Evolutionary conservation across 2,329 filamentous ascomycete genomes (phyloP), one percentile per base, ranked within the genome.

Genomic region (Apiospora malaysiana): DNA sequence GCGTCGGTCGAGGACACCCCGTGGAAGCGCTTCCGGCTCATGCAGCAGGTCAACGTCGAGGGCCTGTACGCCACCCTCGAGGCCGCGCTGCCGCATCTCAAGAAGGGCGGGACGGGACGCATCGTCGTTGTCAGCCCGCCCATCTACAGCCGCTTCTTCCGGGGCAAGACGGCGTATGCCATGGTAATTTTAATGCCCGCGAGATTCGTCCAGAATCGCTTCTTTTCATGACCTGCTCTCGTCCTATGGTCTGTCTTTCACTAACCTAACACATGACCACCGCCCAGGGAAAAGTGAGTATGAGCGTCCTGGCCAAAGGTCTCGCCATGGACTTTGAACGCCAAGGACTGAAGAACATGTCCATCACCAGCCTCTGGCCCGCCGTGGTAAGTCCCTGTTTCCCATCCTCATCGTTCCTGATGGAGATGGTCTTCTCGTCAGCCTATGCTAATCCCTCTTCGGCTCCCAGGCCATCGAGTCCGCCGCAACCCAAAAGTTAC

Each of bases 161-260:
- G 92, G 27, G 94, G 94, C 14, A 97, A 97, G 86, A 93, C 93
- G 1, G 93, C 92, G 18, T 97, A 97, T 82, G 93, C 94, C 2
- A 86, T 90, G 81, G 90, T 56, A 49, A 10, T 46, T 16, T 25
- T 21, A 16, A 59, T 27, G 10, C 32, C 32, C 6, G 32, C 32
- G 3, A 32, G 32, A 32, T 32, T 32, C 32, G 32, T 6, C 6
- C 32, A 32, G 6, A 32, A 32, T 32, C 6, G 32, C 6, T 32
- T 32, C n/a, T 32, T 4, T 32, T 32, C 32, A 2, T 37, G 8
- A 27, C 16, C 1, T 21, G 27, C 2, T 14, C 37, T 12, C 18
- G 12, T 18, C 16, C 2, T 27, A 59, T 59, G 4, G 32, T 32
- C 12, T 25, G 9, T 8, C 3, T 4, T 21, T 32, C n/a, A n/a